A percentile compares a stretch with the other conserved stretches of the same genome.
phyloP scores from a whole-genome alignment of 192 early-diverging fungal genomes.

The Lunasporangiospora selenospora region DNA sequence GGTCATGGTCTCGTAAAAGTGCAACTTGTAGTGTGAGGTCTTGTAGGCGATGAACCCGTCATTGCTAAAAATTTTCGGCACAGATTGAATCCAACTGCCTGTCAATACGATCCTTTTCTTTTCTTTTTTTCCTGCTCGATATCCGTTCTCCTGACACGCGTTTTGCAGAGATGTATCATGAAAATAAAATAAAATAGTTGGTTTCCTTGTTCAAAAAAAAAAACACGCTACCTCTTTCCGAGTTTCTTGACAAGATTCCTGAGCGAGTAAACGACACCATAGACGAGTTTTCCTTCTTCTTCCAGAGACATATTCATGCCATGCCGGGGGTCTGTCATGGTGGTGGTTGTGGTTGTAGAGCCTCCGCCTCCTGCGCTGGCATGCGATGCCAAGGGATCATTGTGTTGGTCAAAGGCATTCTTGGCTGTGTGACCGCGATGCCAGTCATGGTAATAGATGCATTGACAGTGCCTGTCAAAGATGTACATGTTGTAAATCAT shows the following conservation, averaged over 20 bases:
- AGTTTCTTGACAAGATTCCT: conserved; percentile 90
- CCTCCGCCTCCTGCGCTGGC: conserved; percentile 27
- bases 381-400: conserved; percentile 43
- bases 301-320: conserved; percentile 66
- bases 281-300: conserved; percentile 95
- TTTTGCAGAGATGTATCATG: too few species aligned
- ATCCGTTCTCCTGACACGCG: too few species aligned
- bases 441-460: conserved; percentile 90
- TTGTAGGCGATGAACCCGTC: conserved; percentile 78
- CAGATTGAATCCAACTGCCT: too few species aligned
- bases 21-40: conserved; percentile 87
- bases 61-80: too few species aligned
- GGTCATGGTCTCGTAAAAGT: conserved; percentile 90
- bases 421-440: conserved; percentile 58
- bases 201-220: too few species aligned
- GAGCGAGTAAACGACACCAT: conserved; percentile 92
- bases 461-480: conserved; percentile 93
- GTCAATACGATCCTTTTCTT: too few species aligned
- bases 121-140: too few species aligned
- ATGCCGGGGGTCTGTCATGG: conserved; percentile 53
- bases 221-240: conserved; percentile 51
- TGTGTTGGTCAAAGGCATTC: conserved; percentile 29
- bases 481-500: conserved; percentile 91
- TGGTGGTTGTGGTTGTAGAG: conserved; percentile 43
- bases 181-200: too few species aligned